A percentile compares a stretch with the other conserved stretches of the same genome.
Conservation (phyloP, 257 asterid species). For the Penstemon newberryi region DNA sequence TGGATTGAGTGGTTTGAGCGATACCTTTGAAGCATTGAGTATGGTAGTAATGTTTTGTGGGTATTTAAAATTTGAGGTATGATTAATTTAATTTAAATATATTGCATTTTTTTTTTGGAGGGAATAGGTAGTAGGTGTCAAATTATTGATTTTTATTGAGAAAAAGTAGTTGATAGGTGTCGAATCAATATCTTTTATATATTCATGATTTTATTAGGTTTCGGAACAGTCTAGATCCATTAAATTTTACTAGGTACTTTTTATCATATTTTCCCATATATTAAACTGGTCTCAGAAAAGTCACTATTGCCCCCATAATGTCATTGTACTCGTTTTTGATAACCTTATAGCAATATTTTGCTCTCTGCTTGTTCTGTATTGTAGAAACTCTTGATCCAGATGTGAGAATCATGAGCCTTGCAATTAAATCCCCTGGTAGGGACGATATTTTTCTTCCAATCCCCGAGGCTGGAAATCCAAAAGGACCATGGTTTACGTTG, state of each 20-base stretch:
- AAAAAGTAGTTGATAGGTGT: no score
- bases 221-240: no score
- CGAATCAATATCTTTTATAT: no score
- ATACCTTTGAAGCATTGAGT: no score
- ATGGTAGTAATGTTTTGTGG: no score
- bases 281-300: conserved; percentile 6
- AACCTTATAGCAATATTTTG: background rate
- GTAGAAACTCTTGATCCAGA: conserved; percentile 80
- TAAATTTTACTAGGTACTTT: background rate
- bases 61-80: no score
- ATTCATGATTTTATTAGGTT: no score
- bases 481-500: conserved; percentile 67
- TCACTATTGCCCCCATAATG: background rate
- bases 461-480: conserved; percentile 68
- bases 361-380: conserved; percentile 22
- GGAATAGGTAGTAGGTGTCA: no score
- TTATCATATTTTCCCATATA: conserved; percentile 1
- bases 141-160: no score
- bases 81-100: no score
- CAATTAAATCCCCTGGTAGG: conserved; percentile 66
- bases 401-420: conserved; percentile 71
- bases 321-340: background rate
- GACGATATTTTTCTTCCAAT: conserved; percentile 62
- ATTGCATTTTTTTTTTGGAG: no score
- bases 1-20: no score